These are phyloP conservation scores for Castanea crenata DNA, from an alignment of 306 rosid species.

Conservation along the genomic window DNA sequence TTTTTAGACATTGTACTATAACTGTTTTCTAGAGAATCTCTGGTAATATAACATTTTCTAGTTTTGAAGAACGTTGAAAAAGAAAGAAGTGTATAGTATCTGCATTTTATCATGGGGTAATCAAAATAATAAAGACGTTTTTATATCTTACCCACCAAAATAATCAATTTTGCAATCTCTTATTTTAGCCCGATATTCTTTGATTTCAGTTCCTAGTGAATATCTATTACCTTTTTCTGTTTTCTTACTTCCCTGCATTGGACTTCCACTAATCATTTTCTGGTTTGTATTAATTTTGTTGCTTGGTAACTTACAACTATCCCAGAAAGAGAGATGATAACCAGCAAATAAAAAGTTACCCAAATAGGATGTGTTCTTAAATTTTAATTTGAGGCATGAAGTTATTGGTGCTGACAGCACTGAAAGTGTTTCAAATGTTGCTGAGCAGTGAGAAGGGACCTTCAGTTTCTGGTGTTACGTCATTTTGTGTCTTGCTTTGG, in stretches of 20 bases:
- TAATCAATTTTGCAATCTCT: not conserved
- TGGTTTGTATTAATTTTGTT: not conserved
- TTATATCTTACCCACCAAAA: not conserved
- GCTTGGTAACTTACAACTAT: not conserved
- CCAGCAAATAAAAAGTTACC: not conserved
- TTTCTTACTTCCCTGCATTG: not conserved
- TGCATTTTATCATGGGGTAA: constrained; percentile 1
- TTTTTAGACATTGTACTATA: not conserved
- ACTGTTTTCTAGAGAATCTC: not conserved
- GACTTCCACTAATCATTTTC: not conserved
- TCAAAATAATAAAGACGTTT: not conserved
- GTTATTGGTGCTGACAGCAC: not conserved
- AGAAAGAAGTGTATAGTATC: constrained; percentile 3
- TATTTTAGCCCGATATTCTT: not conserved
- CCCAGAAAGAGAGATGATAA: not conserved
- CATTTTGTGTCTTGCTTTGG: not conserved
- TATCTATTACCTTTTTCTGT: not conserved
- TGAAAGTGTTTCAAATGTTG: not conserved
- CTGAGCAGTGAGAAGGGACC: not conserved
- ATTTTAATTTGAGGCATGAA: not conserved
- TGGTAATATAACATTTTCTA: not conserved
- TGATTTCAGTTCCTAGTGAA: not conserved
- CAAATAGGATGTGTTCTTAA: not conserved
- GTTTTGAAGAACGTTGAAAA: not conserved
- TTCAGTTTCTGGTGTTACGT: not conserved